phyloP scores from a whole-genome alignment of 108 stramenopile species.

The Cyclostephanos tholiformis region DNA sequence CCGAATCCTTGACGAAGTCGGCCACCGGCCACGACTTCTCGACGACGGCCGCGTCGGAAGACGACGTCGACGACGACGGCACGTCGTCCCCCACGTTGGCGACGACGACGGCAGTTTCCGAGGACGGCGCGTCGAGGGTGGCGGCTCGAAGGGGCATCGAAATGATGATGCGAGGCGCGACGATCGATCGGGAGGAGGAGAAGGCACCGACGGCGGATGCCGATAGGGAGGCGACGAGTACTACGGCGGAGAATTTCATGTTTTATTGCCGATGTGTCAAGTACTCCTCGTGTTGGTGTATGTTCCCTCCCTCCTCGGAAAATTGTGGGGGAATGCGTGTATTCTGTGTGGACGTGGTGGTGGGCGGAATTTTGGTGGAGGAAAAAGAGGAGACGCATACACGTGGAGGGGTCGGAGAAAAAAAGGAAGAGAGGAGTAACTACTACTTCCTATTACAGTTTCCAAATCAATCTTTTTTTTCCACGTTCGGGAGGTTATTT shows the following conservation, averaged over 20 bases:
- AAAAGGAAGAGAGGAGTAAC: too few relatives aligned
- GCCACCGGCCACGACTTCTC: constrained; percentile 38
- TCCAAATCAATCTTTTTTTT: too few relatives aligned
- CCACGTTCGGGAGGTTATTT: too few relatives aligned
- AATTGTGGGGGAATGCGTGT: too few relatives aligned
- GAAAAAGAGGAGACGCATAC: too few relatives aligned
- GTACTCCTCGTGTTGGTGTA: too few relatives aligned
- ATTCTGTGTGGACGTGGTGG: too few relatives aligned
- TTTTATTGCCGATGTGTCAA: background rate
- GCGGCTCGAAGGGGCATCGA: constrained; percentile 12
- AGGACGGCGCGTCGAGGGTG: constrained; percentile 32
- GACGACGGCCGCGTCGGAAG: background rate
- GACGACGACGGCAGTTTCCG: background rate
- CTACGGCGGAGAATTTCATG: constrained; percentile 45
- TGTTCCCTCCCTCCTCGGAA: too few relatives aligned
- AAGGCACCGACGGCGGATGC: constrained; percentile 24
- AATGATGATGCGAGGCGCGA: background rate
- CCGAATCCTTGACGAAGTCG: constrained; percentile 48
- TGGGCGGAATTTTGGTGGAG: too few relatives aligned
- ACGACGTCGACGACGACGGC: background rate
- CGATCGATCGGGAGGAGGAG: constrained; percentile 18
- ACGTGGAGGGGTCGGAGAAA: too few relatives aligned
- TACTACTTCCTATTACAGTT: too few relatives aligned
- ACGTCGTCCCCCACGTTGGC: constrained; percentile 3
- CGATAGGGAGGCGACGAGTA: constrained; percentile 27